These are phyloP conservation scores for Leccinum subgranulosum DNA, from an alignment of 768 basidiomycete species.

Conservation along the genomic window DNA sequence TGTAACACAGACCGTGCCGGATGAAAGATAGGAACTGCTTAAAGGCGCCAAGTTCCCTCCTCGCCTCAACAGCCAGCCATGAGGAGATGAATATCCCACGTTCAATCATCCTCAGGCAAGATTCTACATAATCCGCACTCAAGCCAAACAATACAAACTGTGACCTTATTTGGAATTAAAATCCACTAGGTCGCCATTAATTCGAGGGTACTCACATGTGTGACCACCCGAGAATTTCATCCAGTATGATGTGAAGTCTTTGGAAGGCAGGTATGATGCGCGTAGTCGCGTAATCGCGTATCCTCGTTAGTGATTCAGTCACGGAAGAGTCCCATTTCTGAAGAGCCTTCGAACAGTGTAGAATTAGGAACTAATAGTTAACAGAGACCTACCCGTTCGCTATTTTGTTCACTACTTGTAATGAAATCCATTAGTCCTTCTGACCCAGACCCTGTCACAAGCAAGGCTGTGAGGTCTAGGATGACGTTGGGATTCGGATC, in stretches of 20 bases:
- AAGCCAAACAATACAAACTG: constrained; percentile 57
- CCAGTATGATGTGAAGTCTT: constrained; percentile 68
- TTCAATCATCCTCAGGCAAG: constrained; percentile 50
- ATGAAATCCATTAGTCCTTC: constrained; percentile 73
- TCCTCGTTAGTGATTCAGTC: constrained; percentile 62
- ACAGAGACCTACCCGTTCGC: constrained; percentile 60
- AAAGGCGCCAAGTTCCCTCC: constrained; percentile 69
- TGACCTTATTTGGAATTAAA: constrained; percentile 42
- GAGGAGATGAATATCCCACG: constrained; percentile 60
- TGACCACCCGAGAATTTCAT: constrained; percentile 80
- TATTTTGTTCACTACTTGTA: constrained; percentile 75
- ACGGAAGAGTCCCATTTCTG: constrained; percentile 82
- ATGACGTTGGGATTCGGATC: constrained; percentile 62
- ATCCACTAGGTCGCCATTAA: constrained; percentile 6
- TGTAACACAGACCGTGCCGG: constrained; percentile 54
- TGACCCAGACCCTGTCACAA: constrained; percentile 69
- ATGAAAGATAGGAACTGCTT: constrained; percentile 79
- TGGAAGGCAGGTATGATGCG: constrained; percentile 72
- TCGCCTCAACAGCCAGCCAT: constrained; percentile 66
- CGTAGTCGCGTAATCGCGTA: constrained; percentile 72
- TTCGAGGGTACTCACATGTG: constrained; percentile 49
- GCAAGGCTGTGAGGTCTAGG: constrained; percentile 65
- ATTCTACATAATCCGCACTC: constrained; percentile 43
- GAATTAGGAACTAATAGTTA: constrained; percentile 14
- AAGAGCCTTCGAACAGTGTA: constrained; percentile 50